These are phyloP conservation scores for Agrocybe pediades DNA, from an alignment of 768 basidiomycete genomes.

Conservation along the genomic window DNA sequence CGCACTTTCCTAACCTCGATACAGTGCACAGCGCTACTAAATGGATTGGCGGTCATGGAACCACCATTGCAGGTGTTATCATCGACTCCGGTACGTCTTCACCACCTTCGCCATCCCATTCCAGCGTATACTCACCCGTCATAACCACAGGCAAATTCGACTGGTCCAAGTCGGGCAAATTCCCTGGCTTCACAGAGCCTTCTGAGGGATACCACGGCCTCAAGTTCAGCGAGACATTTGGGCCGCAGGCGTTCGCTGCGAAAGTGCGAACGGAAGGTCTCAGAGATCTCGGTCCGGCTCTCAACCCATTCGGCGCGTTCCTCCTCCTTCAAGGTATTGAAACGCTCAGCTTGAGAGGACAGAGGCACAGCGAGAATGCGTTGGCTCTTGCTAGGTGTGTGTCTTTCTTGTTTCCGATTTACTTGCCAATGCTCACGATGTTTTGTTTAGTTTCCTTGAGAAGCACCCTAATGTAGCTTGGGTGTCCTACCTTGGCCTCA, in stretches of 20 bases:
- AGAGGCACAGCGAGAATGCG: slow-evolving; percentile 73
- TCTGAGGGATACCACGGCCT: slow-evolving; percentile 78
- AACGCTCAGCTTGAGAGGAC: slow-evolving; percentile 69
- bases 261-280: slow-evolving; percentile 66
- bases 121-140: not conserved
- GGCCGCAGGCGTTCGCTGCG: slow-evolving; percentile 60
- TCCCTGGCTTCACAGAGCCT: slow-evolving; percentile 75
- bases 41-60: slow-evolving; percentile 85
- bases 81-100: slow-evolving; percentile 58
- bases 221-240: slow-evolving; percentile 67
- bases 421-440: slow-evolving; percentile 1
- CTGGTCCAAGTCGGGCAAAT: slow-evolving; percentile 67
- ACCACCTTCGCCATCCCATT: not conserved
- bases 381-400: slow-evolving; percentile 61
- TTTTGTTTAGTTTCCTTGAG: slow-evolving; percentile 51
- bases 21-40: slow-evolving; percentile 78
- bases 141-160: slow-evolving; percentile 61
- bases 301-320: slow-evolving; percentile 77
- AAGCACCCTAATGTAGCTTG: slow-evolving; percentile 67
- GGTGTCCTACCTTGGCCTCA: slow-evolving; percentile 79
- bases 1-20: not conserved
- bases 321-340: slow-evolving; percentile 79
- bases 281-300: slow-evolving; percentile 64
- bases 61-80: slow-evolving; percentile 76
- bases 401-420: not conserved